phyloP scores from a whole-genome alignment of 1,139 yeast genomes.

The Pichia sp. region DNA sequence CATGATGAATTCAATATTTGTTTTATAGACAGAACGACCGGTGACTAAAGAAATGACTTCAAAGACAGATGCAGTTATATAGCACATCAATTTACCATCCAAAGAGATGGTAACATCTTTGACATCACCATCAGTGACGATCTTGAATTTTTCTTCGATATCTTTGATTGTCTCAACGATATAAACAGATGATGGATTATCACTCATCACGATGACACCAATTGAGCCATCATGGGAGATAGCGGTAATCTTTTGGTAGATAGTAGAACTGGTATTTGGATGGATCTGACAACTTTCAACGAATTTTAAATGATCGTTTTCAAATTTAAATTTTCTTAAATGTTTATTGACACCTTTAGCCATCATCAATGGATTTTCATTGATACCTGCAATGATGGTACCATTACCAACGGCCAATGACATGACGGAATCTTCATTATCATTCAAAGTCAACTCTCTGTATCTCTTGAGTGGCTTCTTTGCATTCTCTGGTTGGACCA shows the following conservation, averaged over 20 bases:
- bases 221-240: constrained; percentile 52
- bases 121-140: constrained; percentile 53
- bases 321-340: constrained; percentile 61
- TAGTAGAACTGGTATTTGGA: constrained; percentile 40
- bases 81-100: constrained; percentile 54
- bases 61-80: constrained; percentile 52
- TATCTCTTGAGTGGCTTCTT: constrained; percentile 58
- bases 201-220: constrained; percentile 65
- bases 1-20: constrained; percentile 38
- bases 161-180: constrained; percentile 53
- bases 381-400: constrained; percentile 68
- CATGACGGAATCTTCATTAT: constrained; percentile 73
- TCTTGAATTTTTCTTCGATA: constrained; percentile 50
- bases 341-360: constrained; percentile 68
- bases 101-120: constrained; percentile 47
- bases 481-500: constrained; percentile 52
- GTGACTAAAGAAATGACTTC: constrained; percentile 52
- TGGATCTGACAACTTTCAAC: constrained; percentile 55
- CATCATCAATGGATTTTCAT: constrained; percentile 59
- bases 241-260: constrained; percentile 58
- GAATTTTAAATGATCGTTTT: constrained; percentile 60
- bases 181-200: constrained; percentile 55
- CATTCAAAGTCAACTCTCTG: constrained; percentile 60
- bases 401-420: constrained; percentile 58
- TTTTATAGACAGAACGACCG: constrained; percentile 38